Percentiles rank a stretch among this genome's conserved stretches.
phyloP scores from a whole-genome alignment of 176 grass and related monocot genomes.

The Oryza glaberrima region DNA sequence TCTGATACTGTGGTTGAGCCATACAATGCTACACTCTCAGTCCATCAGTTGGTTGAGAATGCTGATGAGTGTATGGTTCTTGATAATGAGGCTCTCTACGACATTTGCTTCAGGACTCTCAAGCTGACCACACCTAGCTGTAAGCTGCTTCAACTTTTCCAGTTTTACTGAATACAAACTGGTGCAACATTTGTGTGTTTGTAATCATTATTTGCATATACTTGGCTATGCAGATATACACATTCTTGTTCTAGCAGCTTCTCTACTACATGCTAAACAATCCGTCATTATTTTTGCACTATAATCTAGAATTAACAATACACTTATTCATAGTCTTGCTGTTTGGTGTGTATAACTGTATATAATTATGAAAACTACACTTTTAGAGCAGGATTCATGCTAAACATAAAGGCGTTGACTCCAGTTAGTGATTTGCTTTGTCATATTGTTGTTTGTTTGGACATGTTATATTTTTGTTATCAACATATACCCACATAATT shows the following conservation, averaged over 20 bases:
- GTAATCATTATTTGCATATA: background rate
- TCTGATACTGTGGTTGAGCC: conserved; percentile 81
- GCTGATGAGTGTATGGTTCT: conserved; percentile 84
- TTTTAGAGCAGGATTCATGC: background rate
- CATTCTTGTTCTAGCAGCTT: background rate
- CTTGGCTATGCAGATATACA: background rate
- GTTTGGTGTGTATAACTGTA: background rate
- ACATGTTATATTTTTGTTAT: background rate
- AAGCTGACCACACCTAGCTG: conserved; percentile 74
- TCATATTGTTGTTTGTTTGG: background rate
- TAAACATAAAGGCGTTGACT: background rate
- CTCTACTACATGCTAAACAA: background rate
- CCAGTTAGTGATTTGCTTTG: background rate
- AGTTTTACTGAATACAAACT: background rate
- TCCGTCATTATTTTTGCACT: background rate
- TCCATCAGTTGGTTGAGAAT: conserved; percentile 81
- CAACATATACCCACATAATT: background rate
- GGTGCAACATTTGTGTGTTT: background rate
- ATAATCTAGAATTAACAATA: conserved; percentile 9
- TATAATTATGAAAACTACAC: background rate
- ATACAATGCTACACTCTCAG: conserved; percentile 77
- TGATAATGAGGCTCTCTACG: conserved; percentile 74
- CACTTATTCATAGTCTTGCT: background rate
- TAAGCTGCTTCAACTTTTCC: conserved; percentile 34
- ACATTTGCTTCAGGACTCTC: conserved; percentile 77